Conservation (phyloP, 2,329 filamentous ascomycete genomes). For the Claviceps maximensis region DNA sequence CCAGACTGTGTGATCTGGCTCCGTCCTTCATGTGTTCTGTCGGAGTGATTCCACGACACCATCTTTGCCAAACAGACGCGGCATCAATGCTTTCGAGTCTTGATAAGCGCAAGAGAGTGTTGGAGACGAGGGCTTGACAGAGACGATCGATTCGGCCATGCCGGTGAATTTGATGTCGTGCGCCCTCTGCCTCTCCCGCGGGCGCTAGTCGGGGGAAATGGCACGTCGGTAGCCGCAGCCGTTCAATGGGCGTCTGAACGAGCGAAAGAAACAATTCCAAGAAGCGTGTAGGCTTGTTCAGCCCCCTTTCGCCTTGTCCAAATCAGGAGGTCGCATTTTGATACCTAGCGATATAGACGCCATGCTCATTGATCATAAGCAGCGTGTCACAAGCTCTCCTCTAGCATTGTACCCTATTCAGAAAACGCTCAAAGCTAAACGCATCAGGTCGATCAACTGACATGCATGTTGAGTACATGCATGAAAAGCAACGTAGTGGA, state of each 20-base stretch:
- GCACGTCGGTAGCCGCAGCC: neutral
- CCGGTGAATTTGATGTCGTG: neutral
- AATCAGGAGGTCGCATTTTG: neutral
- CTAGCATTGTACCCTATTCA: neutral
- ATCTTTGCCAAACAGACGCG: neutral
- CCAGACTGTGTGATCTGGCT: neutral
- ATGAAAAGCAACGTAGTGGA: neutral
- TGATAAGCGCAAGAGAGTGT: neutral
- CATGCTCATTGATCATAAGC: neutral
- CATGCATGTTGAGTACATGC: neutral
- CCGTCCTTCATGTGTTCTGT: neutral
- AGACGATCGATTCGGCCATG: constrained; percentile 4
- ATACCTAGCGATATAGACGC: neutral
- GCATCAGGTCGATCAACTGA: neutral
- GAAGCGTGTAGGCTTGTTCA: neutral
- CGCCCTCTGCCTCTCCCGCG: constrained; percentile 5
- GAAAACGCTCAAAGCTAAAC: neutral
- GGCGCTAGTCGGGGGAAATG: neutral
- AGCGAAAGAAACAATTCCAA: neutral
- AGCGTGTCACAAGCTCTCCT: neutral
- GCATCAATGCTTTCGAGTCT: neutral
- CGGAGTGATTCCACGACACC: neutral
- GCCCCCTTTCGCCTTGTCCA: neutral
- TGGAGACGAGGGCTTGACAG: constrained; percentile 2
- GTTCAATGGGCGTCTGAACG: neutral